phyloP scores from a whole-genome alignment of 495 filamentous ascomycete species.

The Cenococcum geophilum region DNA sequence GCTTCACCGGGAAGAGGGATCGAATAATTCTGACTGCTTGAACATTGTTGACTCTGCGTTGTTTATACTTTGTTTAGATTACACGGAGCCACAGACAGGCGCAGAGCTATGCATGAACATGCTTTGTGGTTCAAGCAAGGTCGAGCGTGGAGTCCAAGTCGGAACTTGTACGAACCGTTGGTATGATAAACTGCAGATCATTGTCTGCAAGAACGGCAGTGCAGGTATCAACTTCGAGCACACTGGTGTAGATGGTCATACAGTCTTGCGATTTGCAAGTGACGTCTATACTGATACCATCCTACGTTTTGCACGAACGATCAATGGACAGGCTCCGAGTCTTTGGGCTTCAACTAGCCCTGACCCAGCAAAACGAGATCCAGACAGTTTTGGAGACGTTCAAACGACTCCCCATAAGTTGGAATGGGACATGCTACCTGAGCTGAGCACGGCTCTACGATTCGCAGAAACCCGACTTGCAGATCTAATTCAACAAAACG shows the following conservation, averaged over 20 bases:
- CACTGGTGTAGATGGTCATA: constrained; percentile 96
- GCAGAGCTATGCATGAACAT: constrained; percentile 91
- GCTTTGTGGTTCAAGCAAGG: constrained; percentile 90
- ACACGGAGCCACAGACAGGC: constrained; percentile 72
- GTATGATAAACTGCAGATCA: constrained; percentile 99
- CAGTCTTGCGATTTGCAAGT: constrained; percentile 89
- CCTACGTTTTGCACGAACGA: constrained; percentile 87
- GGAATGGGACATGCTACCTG: constrained; percentile 96
- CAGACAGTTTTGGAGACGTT: constrained; percentile 88
- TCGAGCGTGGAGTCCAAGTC: constrained; percentile 89
- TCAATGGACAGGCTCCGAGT: constrained; percentile 89
- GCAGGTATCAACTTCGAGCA: constrained; percentile 99
- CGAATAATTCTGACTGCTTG: constrained; percentile 92
- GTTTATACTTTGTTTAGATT: constrained; percentile 87
- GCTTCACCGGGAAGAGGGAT: constrained; percentile 74
- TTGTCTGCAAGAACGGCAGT: constrained; percentile 96
- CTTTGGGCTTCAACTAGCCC: constrained; percentile 88
- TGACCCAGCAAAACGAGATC: constrained; percentile 90
- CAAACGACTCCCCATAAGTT: constrained; percentile 91
- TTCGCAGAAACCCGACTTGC: constrained; percentile 94
- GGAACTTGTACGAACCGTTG: constrained; percentile 97
- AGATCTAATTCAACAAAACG: constrained; percentile 92
- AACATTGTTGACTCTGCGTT: constrained; percentile 91
- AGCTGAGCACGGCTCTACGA: constrained; percentile 81
- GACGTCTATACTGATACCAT: constrained; percentile 98